Conservation (phyloP, 345 rosid genomes). For the Salix arbutifolia region DNA sequence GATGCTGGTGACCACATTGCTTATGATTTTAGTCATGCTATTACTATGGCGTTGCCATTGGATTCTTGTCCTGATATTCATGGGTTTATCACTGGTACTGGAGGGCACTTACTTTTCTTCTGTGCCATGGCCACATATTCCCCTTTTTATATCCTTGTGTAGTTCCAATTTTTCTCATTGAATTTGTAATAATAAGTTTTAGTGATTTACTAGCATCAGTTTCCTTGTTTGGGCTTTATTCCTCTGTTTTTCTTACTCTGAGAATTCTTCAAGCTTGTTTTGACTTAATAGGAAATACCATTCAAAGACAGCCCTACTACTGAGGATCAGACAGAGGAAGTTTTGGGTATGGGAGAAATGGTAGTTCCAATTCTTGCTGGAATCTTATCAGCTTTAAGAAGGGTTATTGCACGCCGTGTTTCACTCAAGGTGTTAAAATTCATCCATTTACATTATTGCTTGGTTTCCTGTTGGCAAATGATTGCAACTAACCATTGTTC, state of each 20-base stretch:
- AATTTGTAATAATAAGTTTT: neutral
- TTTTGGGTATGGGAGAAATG: slow-evolving; percentile 72
- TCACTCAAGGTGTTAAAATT: slow-evolving; percentile 69
- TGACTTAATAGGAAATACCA: slow-evolving; percentile 62
- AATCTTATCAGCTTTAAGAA: slow-evolving; percentile 85
- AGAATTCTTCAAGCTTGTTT: slow-evolving; percentile 18
- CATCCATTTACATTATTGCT: neutral
- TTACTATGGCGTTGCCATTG: too few species aligned
- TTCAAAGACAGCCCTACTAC: slow-evolving; percentile 46
- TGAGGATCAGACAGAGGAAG: slow-evolving; percentile 48
- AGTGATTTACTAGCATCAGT: neutral
- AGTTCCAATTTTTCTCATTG: neutral
- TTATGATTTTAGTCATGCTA: too few species aligned
- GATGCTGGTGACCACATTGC: too few species aligned
- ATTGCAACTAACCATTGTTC: neutral
- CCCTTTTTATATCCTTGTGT: slow-evolving; percentile 80
- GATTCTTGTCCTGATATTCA: too few species aligned
- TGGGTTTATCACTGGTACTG: too few species aligned
- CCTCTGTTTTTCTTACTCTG: neutral
- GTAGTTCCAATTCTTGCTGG: slow-evolving; percentile 80
- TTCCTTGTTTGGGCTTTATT: neutral
- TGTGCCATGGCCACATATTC: slow-evolving; percentile 63
- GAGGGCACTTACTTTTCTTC: too few species aligned
- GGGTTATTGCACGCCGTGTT: slow-evolving; percentile 90
- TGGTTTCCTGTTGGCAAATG: slow-evolving; percentile 5